phyloP scores from a whole-genome alignment of 1,139 yeast species.

The Hanseniaspora sp. region DNA sequence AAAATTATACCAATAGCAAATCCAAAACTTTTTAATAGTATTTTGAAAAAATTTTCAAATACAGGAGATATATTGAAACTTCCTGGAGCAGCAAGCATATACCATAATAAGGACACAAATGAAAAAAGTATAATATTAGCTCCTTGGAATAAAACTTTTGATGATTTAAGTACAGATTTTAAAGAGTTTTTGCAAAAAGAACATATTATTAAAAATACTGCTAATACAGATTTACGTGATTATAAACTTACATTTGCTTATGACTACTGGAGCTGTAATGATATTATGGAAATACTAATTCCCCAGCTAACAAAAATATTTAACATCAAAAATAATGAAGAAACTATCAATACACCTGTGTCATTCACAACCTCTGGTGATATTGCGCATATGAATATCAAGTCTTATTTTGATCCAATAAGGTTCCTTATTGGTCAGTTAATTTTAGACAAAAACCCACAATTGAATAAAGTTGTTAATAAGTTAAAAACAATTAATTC shows the following conservation, averaged over 20 bases:
- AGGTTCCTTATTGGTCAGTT: constrained; percentile 79
- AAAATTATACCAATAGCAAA: constrained; percentile 20
- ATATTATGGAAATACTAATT: constrained; percentile 60
- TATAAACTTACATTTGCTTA: constrained; percentile 51
- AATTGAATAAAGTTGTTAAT: constrained; percentile 84
- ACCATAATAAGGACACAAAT: constrained; percentile 16
- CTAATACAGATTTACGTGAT: constrained; percentile 40
- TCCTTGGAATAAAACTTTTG: constrained; percentile 57
- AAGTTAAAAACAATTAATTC: constrained; percentile 80
- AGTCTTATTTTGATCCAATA: constrained; percentile 77
- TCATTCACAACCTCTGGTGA: constrained; percentile 95
- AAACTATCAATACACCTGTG: constrained; percentile 55
- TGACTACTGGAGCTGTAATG: constrained; percentile 80
- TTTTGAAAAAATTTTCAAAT: constrained; percentile 52
- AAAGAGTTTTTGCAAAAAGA: constrained; percentile 33
- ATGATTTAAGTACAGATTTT: constrained; percentile 37
- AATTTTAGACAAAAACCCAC: constrained; percentile 72
- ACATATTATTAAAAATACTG: constrained; percentile 37
- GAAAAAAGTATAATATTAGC: constrained; percentile 26
- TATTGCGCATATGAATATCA: constrained; percentile 80
- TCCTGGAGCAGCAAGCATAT: constrained; percentile 15
- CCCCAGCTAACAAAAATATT: constrained; percentile 45
- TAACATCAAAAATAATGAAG: constrained; percentile 28
- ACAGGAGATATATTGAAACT: constrained; percentile 39
- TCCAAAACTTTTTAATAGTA: constrained; percentile 48